Conservation (phyloP, 148 eudicot species). For the Silene conica region DNA sequence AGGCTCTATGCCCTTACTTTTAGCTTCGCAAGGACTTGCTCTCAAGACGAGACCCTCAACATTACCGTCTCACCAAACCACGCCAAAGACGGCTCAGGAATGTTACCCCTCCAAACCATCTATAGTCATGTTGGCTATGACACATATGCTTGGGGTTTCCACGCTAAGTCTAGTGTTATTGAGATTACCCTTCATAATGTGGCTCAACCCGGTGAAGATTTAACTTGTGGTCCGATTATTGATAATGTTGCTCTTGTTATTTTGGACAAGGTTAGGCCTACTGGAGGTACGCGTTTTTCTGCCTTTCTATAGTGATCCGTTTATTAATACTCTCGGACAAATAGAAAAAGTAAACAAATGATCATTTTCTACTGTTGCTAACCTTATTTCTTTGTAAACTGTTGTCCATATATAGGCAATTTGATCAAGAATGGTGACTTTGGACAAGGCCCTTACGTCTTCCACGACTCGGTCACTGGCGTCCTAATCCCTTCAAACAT, state of each 20-base stretch:
- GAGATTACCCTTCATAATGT: constrained; percentile 39
- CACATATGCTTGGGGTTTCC: constrained; percentile 47
- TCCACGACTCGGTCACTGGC: constrained; percentile 35
- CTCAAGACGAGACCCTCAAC: constrained; percentile 43
- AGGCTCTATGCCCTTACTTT: constrained; percentile 41
- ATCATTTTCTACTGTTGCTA: no score
- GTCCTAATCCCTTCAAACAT: constrained; percentile 46
- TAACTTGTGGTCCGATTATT: constrained; percentile 44
- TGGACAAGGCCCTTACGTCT: constrained; percentile 49
- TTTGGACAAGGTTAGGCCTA: constrained; percentile 26
- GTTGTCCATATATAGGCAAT: constrained; percentile 26
- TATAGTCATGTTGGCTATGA: constrained; percentile 41
- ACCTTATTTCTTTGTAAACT: background rate
- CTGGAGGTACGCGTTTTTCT: constrained; percentile 16
- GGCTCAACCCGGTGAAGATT: constrained; percentile 31
- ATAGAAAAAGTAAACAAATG: no score
- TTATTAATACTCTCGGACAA: no score
- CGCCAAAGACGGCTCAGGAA: constrained; percentile 15
- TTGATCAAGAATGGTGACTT: constrained; percentile 47
- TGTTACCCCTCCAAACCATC: constrained; percentile 43
- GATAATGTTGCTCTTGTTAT: constrained; percentile 38
- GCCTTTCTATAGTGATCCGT: no score
- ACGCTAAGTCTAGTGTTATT: constrained; percentile 28
- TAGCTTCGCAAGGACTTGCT: constrained; percentile 44
- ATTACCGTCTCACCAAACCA: constrained; percentile 30